These are phyloP conservation scores for Mycena alexandri DNA, from an alignment of 768 basidiomycete genomes.

Conservation along the genomic window DNA sequence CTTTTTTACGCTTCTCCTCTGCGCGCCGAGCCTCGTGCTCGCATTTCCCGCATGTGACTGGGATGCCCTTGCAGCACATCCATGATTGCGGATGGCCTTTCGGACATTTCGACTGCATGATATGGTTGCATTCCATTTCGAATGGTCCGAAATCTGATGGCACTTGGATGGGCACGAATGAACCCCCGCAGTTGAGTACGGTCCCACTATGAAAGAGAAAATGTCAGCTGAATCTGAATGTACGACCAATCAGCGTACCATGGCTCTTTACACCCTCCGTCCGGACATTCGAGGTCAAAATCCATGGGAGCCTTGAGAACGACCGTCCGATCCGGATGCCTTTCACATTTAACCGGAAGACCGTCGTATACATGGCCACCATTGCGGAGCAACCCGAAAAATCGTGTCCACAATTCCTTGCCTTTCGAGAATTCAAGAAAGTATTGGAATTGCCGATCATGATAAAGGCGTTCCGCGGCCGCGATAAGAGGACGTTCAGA, in stretches of 20 bases:
- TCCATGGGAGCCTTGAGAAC: constrained; percentile 57
- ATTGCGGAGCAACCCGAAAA: constrained; percentile 59
- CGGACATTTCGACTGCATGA: constrained; percentile 55
- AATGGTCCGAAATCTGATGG: constrained; percentile 67
- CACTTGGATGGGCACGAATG: constrained; percentile 73
- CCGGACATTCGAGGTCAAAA: constrained; percentile 66
- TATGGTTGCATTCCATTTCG: constrained; percentile 60
- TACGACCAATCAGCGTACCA: constrained; percentile 57
- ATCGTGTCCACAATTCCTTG: constrained; percentile 61
- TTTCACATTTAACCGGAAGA: constrained; percentile 69
- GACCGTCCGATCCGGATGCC: constrained; percentile 59
- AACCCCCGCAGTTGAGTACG: constrained; percentile 60
- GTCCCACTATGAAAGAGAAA: constrained; percentile 59
- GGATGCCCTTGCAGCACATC: constrained; percentile 53
- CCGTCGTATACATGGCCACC: constrained; percentile 68
- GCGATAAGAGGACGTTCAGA: constrained; percentile 77
- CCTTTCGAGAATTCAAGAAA: constrained; percentile 67
- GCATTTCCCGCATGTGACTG: constrained; percentile 51
- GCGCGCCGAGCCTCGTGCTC: constrained; percentile 52
- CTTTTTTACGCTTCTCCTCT: constrained; percentile 48
- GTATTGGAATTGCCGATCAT: constrained; percentile 76
- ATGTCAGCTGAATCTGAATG: constrained; percentile 3
- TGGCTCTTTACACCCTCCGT: constrained; percentile 71
- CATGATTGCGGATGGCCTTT: constrained; percentile 58
- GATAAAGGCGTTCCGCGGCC: constrained; percentile 74